Evolutionary conservation across 257 asterid genomes (phyloP).

Genomic region (Petunia secreta): DNA sequence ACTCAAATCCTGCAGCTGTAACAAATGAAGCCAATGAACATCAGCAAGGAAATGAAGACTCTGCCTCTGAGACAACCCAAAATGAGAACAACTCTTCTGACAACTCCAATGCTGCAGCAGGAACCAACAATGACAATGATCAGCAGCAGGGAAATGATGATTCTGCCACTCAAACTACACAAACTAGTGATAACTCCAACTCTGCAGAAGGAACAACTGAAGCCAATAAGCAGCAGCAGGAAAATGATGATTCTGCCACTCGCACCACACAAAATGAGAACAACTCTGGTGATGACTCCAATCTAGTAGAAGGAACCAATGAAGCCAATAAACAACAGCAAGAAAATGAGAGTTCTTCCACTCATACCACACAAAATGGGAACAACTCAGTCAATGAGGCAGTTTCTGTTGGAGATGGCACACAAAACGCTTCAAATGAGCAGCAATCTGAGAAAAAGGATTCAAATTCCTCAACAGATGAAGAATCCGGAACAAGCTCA

Average conservation of each 20-base stretch:
- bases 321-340: slow-evolving; percentile 3
- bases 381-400: slow-evolving; percentile 17
- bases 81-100: not conserved
- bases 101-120: not conserved
- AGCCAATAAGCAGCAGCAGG: slow-evolving; percentile 4
- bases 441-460: slow-evolving; percentile 19
- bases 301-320: not conserved
- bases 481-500: slow-evolving; percentile 22
- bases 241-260: not conserved
- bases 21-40: slow-evolving; percentile 25
- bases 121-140: not conserved
- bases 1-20: not conserved
- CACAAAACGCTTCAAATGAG: slow-evolving; percentile 12
- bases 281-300: slow-evolving; percentile 18
- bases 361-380: slow-evolving; percentile 4
- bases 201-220: not conserved
- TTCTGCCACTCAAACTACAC: slow-evolving; percentile 4
- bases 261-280: slow-evolving; percentile 19
- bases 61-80: slow-evolving; percentile 14
- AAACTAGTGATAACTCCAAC: slow-evolving; percentile 2
- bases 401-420: slow-evolving; percentile 12
- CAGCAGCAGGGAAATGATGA: not conserved
- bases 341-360: slow-evolving; percentile 6
- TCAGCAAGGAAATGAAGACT: not conserved
- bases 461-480: slow-evolving; percentile 12